These are phyloP conservation scores for Ophiosphaerella herpotricha DNA, from an alignment of 2,329 filamentous ascomycete genomes.

Conservation along the genomic window DNA sequence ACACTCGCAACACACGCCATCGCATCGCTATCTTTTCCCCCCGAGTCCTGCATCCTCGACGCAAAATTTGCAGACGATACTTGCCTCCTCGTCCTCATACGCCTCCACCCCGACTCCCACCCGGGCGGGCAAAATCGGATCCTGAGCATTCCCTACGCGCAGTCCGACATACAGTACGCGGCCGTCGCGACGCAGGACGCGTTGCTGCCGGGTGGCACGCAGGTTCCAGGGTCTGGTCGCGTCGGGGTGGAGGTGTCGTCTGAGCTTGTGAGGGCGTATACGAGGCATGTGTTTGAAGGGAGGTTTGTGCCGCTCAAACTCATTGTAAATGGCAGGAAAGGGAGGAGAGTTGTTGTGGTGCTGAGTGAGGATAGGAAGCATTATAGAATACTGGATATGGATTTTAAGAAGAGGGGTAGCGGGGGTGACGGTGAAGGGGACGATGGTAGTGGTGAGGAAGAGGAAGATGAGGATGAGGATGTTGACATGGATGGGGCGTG, in stretches of 20 bases:
- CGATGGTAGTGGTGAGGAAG: slow-evolving; percentile 4
- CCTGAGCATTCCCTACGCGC: slow-evolving; percentile 4
- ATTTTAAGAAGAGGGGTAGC: slow-evolving; percentile 41
- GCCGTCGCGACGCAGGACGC: background rate
- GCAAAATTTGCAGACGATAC: slow-evolving; percentile 70
- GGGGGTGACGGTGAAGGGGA: slow-evolving; percentile 16
- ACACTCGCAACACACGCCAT: slow-evolving; percentile 48
- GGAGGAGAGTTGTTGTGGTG: slow-evolving; percentile 58
- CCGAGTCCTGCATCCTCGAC: slow-evolving; percentile 55
- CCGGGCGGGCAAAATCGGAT: slow-evolving; percentile 1
- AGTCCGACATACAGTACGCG: too few species aligned
- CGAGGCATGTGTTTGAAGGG: slow-evolving; percentile 55
- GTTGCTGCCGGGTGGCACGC: slow-evolving; percentile 10
- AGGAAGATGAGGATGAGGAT: slow-evolving; percentile 14
- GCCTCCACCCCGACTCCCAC: slow-evolving; percentile 7
- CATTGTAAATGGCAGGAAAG: slow-evolving; percentile 61
- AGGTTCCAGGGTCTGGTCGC: background rate
- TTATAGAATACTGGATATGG: slow-evolving; percentile 63
- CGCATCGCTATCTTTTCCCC: slow-evolving; percentile 55
- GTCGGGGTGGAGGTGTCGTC: slow-evolving; percentile 6
- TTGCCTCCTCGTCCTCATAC: slow-evolving; percentile 64
- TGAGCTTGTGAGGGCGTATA: slow-evolving; percentile 20
- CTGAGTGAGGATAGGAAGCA: slow-evolving; percentile 58
- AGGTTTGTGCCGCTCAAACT: slow-evolving; percentile 56
- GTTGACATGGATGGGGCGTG: slow-evolving; percentile 20